These are phyloP conservation scores for Paspalum notatum DNA, from an alignment of 176 grass and related monocot species.

Conservation along the genomic window DNA sequence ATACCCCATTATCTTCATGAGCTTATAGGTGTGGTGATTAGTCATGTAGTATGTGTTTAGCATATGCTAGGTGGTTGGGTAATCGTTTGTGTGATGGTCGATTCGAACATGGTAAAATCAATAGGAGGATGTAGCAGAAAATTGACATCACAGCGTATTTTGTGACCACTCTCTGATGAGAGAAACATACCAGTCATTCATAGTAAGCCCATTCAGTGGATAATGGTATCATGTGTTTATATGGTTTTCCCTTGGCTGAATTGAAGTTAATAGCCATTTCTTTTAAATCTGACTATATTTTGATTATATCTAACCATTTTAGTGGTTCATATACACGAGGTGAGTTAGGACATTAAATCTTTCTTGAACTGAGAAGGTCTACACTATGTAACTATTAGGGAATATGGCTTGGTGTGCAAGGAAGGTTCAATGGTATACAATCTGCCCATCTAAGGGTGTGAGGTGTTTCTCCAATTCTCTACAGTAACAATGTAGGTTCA, in stretches of 20 bases:
- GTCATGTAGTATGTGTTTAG: conserved; percentile 2
- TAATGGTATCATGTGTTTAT: not conserved
- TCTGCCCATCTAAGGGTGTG: too few species aligned
- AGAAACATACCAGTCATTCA: not conserved
- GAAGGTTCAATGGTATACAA: too few species aligned
- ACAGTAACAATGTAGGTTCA: not conserved
- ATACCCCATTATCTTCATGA: not conserved
- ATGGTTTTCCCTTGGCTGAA: not conserved
- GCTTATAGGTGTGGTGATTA: not conserved
- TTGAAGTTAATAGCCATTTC: conserved; percentile 14
- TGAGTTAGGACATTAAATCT: not conserved
- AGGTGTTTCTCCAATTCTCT: too few species aligned
- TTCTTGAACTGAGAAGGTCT: conserved; percentile 17
- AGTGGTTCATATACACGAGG: not conserved
- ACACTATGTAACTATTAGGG: not conserved
- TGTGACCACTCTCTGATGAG: not conserved
- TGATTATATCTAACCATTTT: not conserved
- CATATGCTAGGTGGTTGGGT: not conserved
- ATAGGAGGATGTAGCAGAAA: conserved; percentile 5
- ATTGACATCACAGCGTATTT: not conserved
- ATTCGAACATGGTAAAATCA: not conserved
- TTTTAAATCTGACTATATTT: not conserved
- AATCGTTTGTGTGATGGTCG: not conserved
- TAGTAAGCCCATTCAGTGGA: not conserved
- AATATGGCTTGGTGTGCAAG: too few species aligned